These are phyloP conservation scores for Pseudopyricularia cyperi DNA, from an alignment of 2,329 filamentous ascomycete genomes.

Conservation along the genomic window DNA sequence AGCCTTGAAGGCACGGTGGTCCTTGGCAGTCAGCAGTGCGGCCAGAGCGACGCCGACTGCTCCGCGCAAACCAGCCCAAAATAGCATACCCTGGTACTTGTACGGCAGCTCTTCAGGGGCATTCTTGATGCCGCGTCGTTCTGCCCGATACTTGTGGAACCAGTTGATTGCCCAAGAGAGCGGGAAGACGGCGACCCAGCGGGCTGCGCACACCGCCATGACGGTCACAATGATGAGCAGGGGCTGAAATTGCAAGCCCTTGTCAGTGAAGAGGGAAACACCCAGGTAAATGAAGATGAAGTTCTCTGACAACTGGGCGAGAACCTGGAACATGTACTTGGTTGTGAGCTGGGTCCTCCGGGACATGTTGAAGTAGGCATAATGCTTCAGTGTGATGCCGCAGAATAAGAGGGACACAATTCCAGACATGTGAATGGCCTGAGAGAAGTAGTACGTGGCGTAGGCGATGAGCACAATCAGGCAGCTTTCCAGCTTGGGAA, in stretches of 20 bases:
- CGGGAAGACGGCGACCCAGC: constrained; percentile 92
- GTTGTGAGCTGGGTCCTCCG: constrained; percentile 92
- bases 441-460: constrained; percentile 94
- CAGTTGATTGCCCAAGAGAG: constrained; percentile 83
- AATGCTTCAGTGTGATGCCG: constrained; percentile 96
- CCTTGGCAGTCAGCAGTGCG: constrained; percentile 71
- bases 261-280: constrained; percentile 86
- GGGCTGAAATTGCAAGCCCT: constrained; percentile 78
- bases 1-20: constrained; percentile 71
- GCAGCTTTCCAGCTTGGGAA: constrained; percentile 94
- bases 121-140: constrained; percentile 56
- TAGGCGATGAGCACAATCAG: constrained; percentile 89
- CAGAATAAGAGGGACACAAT: constrained; percentile 97
- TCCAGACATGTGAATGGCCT: constrained; percentile 88
- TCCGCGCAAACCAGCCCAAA: constrained; percentile 92
- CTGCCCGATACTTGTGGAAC: constrained; percentile 77
- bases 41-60: constrained; percentile 92
- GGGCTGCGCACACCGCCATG: constrained; percentile 77
- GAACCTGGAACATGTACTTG: constrained; percentile 92
- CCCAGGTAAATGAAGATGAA: constrained; percentile 99
- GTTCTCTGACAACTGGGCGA: constrained; percentile 92
- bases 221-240: constrained; percentile 90
- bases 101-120: constrained; percentile 81
- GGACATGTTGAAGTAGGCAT: constrained; percentile 99
- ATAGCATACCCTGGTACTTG: constrained; percentile 99